Evolutionary conservation across 768 basidiomycete genomes (phyloP).

Genomic region (Russula compacta): DNA sequence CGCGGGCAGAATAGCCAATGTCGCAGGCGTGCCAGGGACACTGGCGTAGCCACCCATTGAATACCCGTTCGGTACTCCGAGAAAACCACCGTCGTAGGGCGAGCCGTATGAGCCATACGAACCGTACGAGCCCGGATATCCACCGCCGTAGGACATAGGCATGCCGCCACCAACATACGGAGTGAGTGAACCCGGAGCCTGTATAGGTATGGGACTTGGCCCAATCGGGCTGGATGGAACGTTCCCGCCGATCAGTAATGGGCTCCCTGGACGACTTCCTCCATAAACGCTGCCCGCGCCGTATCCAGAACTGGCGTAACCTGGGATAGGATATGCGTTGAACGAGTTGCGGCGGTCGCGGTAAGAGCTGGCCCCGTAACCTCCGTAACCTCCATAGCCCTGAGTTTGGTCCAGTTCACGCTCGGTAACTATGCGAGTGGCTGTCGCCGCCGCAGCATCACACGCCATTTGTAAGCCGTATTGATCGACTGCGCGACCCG

Average conservation of each 20-base stretch:
- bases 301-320: not conserved
- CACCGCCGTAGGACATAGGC: conserved; percentile 6
- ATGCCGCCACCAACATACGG: not conserved
- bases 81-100: not conserved
- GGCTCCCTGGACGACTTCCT: not conserved
- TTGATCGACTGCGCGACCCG: conserved; percentile 31
- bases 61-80: not conserved
- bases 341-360: conserved; percentile 10
- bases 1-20: not conserved
- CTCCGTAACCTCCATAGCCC: not conserved
- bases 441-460: conserved; percentile 16
- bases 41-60: not conserved
- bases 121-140: not conserved
- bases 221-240: not conserved
- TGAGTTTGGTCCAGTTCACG: conserved; percentile 2
- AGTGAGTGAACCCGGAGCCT: not conserved
- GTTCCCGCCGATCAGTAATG: not conserved
- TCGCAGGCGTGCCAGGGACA: not conserved
- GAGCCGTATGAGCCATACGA: not conserved
- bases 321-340: not conserved
- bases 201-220: not conserved
- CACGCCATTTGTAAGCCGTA: conserved; percentile 9
- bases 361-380: conserved; percentile 1
- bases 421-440: conserved; percentile 4
- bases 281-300: not conserved